Conservation (phyloP, 169 alveolate species). For the Plasmodium chabaudi region DNA sequence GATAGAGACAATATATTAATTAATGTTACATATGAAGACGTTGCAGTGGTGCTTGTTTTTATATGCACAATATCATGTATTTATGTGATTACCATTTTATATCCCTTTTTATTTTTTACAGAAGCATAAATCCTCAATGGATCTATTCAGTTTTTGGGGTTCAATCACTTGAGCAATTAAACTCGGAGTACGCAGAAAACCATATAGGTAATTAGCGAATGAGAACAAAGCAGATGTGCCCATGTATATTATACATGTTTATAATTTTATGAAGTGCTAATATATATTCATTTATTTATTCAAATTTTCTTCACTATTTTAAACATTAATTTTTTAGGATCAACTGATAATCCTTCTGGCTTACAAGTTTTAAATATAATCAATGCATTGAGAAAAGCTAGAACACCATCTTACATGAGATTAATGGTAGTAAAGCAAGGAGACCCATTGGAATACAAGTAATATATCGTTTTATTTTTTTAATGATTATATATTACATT, state of each 20-base stretch:
- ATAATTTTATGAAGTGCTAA: neutral
- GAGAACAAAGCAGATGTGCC: neutral
- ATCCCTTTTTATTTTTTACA: slow-evolving; percentile 13
- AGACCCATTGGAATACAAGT: slow-evolving; percentile 85
- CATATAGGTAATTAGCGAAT: slow-evolving; percentile 76
- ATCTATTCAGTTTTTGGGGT: slow-evolving; percentile 87
- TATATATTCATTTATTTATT: neutral
- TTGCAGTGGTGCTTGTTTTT: neutral
- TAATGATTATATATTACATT: neutral
- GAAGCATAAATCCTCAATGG: slow-evolving; percentile 86
- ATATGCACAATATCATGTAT: slow-evolving; percentile 14
- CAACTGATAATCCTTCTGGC: slow-evolving; percentile 82
- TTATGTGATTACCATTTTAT: neutral
- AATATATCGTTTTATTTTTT: neutral
- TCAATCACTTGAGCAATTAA: slow-evolving; percentile 84
- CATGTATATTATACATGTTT: neutral
- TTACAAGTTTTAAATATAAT: slow-evolving; percentile 80
- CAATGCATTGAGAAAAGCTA: slow-evolving; percentile 79
- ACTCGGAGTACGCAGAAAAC: slow-evolving; percentile 88
- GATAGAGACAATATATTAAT: no score
- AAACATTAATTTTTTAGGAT: slow-evolving; percentile 22
- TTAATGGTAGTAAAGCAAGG: slow-evolving; percentile 87
- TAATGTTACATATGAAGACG: no score
- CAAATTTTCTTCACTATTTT: neutral
- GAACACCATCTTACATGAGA: slow-evolving; percentile 83